phyloP scores from a whole-genome alignment of 2,329 filamentous ascomycete genomes.

The Penicillium nordicum region DNA sequence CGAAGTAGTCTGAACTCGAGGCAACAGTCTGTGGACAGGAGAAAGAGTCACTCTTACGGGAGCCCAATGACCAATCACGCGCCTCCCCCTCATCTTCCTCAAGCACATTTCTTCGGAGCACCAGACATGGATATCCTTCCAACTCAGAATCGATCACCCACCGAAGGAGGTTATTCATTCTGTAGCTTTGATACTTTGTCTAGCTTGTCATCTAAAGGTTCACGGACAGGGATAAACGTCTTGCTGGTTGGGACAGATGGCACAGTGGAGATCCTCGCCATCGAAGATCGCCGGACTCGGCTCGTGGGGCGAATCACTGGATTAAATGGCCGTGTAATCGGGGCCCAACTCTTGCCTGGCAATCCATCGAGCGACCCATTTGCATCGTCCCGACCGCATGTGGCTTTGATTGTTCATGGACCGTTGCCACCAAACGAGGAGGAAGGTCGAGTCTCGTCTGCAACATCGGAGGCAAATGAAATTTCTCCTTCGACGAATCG shows the following conservation, averaged over 20 bases:
- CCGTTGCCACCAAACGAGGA: slow-evolving; percentile 57
- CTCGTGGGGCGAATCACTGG: slow-evolving; percentile 69
- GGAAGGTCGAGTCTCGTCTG: slow-evolving; percentile 32
- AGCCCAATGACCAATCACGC: slow-evolving; percentile 35
- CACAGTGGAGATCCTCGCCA: slow-evolving; percentile 69
- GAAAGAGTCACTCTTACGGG: slow-evolving; percentile 39
- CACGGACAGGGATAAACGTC: slow-evolving; percentile 53
- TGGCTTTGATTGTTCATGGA: slow-evolving; percentile 78
- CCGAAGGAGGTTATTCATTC: slow-evolving; percentile 64
- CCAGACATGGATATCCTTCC: slow-evolving; percentile 66
- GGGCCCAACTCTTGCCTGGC: slow-evolving; percentile 79
- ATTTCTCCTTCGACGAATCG: slow-evolving; percentile 27
- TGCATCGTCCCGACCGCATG: slow-evolving; percentile 62
- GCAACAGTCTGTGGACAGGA: slow-evolving; percentile 37
- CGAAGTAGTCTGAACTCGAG: slow-evolving; percentile 36
- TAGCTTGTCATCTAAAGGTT: slow-evolving; percentile 43
- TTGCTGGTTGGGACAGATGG: slow-evolving; percentile 79
- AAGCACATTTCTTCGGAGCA: slow-evolving; percentile 72
- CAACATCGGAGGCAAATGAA: slow-evolving; percentile 37
- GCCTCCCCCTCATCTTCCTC: slow-evolving; percentile 69
- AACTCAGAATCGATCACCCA: slow-evolving; percentile 19
- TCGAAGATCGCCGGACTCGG: slow-evolving; percentile 69
- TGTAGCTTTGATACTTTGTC: slow-evolving; percentile 74
- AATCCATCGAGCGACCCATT: slow-evolving; percentile 52
- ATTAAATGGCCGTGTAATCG: slow-evolving; percentile 72